Base-by-base conservation (phyloP, 1,284 basidiomycete genomes). In the Heterobasidion irregulare region DNA sequence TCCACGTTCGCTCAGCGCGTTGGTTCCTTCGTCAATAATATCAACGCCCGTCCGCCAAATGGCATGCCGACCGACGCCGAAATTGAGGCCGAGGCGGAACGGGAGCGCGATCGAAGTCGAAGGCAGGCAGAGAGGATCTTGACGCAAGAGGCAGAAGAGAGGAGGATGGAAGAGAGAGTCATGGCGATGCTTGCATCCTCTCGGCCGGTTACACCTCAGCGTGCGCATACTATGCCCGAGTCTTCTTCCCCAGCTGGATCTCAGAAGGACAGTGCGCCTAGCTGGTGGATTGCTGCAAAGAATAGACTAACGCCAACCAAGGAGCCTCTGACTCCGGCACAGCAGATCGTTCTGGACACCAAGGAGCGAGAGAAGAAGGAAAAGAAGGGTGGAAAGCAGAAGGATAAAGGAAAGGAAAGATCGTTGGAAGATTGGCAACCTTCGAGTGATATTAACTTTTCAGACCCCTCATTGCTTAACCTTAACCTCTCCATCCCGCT, bases 271-370 rank as follows among this genome's bases (percentile, higher is more conserved):
- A 66, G 66, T 1, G 63, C 64, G 43, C 47, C 57, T 2, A 71
- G 73, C 52, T 89, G 89, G 86, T 89, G 88, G 84, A 66, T 77
- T 7, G 71, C 79, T 2, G 80, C 88, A 3, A 89, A 86, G 72
- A 79, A 78, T 60, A 81, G 72, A 60, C 75, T 91, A n/a, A 89
- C 87, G 0, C 86, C 88, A 5, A 84, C 84, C 12, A 91, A 89
- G 62, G 86, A 88, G 18, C 69, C 76, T 9, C 76, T 89, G 16
- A 91, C 89, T 0, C 88, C 89, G 6, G 88, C 89, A 0, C 89
- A 91, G 63, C 86, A 88, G 62, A 75, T 91, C 56, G 82, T 89
- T 45, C 75, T 78, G 53, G 88, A 91, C 10, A 73, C 85, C 16
- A 87, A 89, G 62, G 72, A 77, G 19, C 76, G 69, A 53, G 80